phyloP scores from a whole-genome alignment of 495 filamentous ascomycete species.

The Immersiella caudata region DNA sequence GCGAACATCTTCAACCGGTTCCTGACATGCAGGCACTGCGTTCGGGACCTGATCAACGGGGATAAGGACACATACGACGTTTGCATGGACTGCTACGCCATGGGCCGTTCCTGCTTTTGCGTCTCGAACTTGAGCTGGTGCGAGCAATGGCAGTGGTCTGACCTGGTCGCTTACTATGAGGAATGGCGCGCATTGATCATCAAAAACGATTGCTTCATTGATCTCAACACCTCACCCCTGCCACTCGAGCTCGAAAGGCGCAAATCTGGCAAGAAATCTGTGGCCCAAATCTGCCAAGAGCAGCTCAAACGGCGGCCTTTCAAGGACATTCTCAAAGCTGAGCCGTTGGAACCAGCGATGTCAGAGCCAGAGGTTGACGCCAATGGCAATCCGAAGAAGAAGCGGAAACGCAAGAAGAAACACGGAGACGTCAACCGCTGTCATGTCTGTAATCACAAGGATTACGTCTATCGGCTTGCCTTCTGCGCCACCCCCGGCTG shows the following conservation, averaged over 20 bases:
- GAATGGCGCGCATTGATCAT: conserved; percentile 78
- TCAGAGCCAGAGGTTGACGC: conserved; percentile 55
- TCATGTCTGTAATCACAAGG: conserved; percentile 77
- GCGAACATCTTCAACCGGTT: conserved; percentile 98
- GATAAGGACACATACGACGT: conserved; percentile 85
- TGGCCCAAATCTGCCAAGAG: conserved; percentile 89
- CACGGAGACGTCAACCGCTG: conserved; percentile 59
- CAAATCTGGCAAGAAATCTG: conserved; percentile 66
- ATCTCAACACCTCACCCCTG: conserved; percentile 61
- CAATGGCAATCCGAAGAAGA: conserved; percentile 49
- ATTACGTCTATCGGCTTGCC: conserved; percentile 79
- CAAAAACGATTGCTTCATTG: conserved; percentile 61
- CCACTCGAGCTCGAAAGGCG: conserved; percentile 66
- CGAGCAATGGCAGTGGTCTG: conserved; percentile 86
- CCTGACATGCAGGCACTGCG: conserved; percentile 82
- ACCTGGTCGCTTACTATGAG: conserved; percentile 77
- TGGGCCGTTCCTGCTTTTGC: conserved; percentile 89
- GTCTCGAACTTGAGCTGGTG: conserved; percentile 85
- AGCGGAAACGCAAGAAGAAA: conserved; percentile 44
- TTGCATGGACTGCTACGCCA: conserved; percentile 94
- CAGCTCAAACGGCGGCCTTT: conserved; percentile 73
- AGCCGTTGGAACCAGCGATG: conserved; percentile 37
- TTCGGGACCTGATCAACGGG: conserved; percentile 57
- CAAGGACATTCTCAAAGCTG: conserved; percentile 55
- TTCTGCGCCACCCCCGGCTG: conserved; percentile 69